phyloP scores from a whole-genome alignment of 139 green algal genomes.

The Micractinium sp. region DNA sequence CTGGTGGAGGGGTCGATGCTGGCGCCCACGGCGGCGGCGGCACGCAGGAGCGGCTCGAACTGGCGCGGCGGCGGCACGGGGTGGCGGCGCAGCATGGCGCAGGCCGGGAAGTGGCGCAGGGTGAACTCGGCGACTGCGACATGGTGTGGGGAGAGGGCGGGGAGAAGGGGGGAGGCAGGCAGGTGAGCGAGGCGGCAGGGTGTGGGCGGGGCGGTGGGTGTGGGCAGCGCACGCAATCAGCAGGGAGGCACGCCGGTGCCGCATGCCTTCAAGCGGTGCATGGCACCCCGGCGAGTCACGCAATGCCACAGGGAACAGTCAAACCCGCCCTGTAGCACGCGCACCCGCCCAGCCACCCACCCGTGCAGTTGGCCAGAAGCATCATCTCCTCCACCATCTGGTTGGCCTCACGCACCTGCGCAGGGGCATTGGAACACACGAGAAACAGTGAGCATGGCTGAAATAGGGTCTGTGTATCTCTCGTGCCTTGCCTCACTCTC shows the following conservation, averaged over 20 bases:
- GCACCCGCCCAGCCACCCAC: background rate
- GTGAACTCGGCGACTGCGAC: slow-evolving; percentile 83
- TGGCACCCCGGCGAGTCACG: no score
- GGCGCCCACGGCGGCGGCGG: slow-evolving; percentile 69
- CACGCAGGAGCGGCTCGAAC: slow-evolving; percentile 77
- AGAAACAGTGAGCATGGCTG: no score
- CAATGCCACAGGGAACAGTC: background rate
- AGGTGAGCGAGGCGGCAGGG: background rate
- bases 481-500: no score
- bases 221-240: background rate
- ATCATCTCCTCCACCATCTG: slow-evolving; percentile 99
- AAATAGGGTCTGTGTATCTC: no score
- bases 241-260: background rate
- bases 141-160: background rate
- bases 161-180: background rate
- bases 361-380: slow-evolving; percentile 92
- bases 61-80: slow-evolving; percentile 68
- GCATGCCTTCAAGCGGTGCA: background rate
- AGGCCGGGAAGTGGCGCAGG: slow-evolving; percentile 76
- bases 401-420: slow-evolving; percentile 88
- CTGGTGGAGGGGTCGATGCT: slow-evolving; percentile 67
- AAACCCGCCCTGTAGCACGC: background rate
- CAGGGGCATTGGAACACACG: background rate
- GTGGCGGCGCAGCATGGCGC: slow-evolving; percentile 85
- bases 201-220: background rate